phyloP scores from a whole-genome alignment of 108 stramenopile species.

The Phaeodactylum tricornutum region DNA sequence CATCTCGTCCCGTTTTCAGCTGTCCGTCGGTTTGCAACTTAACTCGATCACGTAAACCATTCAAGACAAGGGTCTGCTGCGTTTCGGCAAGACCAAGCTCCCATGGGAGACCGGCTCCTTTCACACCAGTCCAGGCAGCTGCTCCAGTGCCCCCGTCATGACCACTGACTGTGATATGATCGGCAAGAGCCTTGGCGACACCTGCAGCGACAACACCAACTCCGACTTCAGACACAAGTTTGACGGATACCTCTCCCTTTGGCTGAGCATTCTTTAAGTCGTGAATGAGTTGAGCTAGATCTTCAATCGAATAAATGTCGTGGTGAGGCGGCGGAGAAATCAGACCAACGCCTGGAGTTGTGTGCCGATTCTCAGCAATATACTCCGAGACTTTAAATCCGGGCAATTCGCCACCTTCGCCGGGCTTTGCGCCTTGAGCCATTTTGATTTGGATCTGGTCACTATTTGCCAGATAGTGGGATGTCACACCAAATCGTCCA shows the following conservation, averaged over 20 bases:
- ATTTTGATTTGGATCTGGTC: conserved; percentile 98
- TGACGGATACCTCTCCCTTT: conserved; percentile 91
- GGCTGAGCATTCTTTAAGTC: conserved; percentile 94
- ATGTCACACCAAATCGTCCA: conserved; percentile 93
- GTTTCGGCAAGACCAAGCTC: conserved; percentile 94
- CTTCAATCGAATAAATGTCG: conserved; percentile 96
- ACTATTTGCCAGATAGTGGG: conserved; percentile 89
- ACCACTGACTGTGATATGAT: conserved; percentile 88
- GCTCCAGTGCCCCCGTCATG: conserved; percentile 96
- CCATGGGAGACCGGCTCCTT: conserved; percentile 90
- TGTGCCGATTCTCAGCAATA: conserved; percentile 87
- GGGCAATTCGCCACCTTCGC: conserved; percentile 94
- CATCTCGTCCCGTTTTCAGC: conserved; percentile 90
- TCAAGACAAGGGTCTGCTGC: conserved; percentile 89
- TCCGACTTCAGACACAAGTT: conserved; percentile 98
- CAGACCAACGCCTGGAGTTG: conserved; percentile 89
- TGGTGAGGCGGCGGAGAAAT: conserved; percentile 96
- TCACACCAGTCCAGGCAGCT: conserved; percentile 91
- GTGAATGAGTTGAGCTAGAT: conserved; percentile 94
- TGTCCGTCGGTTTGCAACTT: conserved; percentile 92
- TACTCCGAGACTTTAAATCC: conserved; percentile 92
- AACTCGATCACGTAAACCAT: conserved; percentile 84
- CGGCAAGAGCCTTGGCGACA: conserved; percentile 92
- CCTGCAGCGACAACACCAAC: conserved; percentile 94
- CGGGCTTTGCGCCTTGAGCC: conserved; percentile 97